Conservation (phyloP, 108 stramenopile genomes). For the Nitzschia sp. region DNA sequence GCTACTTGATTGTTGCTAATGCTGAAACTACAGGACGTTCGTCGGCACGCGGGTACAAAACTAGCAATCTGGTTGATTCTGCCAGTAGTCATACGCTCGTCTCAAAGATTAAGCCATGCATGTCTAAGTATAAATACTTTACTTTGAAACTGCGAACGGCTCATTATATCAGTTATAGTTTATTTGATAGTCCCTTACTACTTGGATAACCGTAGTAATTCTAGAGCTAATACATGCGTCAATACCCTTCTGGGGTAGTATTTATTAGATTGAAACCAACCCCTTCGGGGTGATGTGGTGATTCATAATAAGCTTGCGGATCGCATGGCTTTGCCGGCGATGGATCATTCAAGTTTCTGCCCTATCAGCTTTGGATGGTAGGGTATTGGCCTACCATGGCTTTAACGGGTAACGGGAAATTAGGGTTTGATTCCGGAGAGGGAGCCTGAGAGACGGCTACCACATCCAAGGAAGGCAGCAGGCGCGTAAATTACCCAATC, state of each 20-base stretch:
- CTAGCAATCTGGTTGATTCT: slow-evolving; percentile 99
- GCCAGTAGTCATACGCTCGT: slow-evolving; percentile 99
- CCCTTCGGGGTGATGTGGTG: slow-evolving; percentile 88
- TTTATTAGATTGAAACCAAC: slow-evolving; percentile 98
- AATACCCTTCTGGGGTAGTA: slow-evolving; percentile 89
- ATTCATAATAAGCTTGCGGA: slow-evolving; percentile 96
- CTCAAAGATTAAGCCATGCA: slow-evolving; percentile 99
- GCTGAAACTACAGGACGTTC: too few relatives aligned
- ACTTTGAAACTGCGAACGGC: slow-evolving; percentile 93
- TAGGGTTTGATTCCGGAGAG: slow-evolving; percentile 98
- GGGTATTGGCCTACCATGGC: slow-evolving; percentile 97
- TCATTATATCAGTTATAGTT: slow-evolving; percentile 99
- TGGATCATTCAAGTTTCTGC: slow-evolving; percentile 97
- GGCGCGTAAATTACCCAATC: slow-evolving; percentile 98
- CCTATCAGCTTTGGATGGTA: slow-evolving; percentile 98
- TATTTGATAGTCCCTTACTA: slow-evolving; percentile 98
- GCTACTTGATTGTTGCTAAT: too few relatives aligned
- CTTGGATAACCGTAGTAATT: slow-evolving; percentile 99
- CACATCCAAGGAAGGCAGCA: slow-evolving; percentile 98
- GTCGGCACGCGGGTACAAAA: not conserved
- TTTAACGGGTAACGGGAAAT: slow-evolving; percentile 96
- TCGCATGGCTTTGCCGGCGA: slow-evolving; percentile 81
- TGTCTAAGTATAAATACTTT: slow-evolving; percentile 98
- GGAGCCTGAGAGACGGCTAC: slow-evolving; percentile 98
- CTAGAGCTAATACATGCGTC: slow-evolving; percentile 97